Conservation (phyloP, 768 basidiomycete species). For the Suillus discolor region DNA sequence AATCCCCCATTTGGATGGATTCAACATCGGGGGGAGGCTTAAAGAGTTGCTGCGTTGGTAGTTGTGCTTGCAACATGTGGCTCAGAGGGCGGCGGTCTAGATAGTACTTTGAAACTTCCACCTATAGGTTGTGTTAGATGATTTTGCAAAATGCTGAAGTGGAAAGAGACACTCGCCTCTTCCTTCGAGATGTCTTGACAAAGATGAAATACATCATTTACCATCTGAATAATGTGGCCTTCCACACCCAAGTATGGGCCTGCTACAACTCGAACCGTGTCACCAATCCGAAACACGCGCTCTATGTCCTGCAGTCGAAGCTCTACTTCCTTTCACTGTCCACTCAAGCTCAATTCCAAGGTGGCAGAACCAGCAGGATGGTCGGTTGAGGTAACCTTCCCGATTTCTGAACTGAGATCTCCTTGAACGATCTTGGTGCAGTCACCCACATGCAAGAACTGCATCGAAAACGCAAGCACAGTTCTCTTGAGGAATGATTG, state of each 20-base stretch:
- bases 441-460: too few relatives aligned
- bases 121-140: background rate
- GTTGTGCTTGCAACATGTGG: background rate
- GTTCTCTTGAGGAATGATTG: too few relatives aligned
- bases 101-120: background rate
- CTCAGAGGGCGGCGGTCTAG: background rate
- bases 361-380: background rate
- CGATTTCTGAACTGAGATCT: background rate
- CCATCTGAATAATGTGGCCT: too few relatives aligned
- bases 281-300: background rate
- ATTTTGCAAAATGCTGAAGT: background rate
- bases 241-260: too few relatives aligned
- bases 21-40: background rate
- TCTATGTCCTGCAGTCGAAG: background rate
- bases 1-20: background rate
- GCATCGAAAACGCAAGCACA: too few relatives aligned
- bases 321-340: background rate
- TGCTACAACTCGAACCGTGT: too few relatives aligned
- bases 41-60: background rate
- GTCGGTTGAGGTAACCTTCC: background rate
- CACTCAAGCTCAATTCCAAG: background rate
- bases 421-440: background rate
- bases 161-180: background rate
- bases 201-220: too few relatives aligned
- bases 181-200: background rate